phyloP scores from a whole-genome alignment of 805 yeast genomes.

The Starmerella floricola region DNA sequence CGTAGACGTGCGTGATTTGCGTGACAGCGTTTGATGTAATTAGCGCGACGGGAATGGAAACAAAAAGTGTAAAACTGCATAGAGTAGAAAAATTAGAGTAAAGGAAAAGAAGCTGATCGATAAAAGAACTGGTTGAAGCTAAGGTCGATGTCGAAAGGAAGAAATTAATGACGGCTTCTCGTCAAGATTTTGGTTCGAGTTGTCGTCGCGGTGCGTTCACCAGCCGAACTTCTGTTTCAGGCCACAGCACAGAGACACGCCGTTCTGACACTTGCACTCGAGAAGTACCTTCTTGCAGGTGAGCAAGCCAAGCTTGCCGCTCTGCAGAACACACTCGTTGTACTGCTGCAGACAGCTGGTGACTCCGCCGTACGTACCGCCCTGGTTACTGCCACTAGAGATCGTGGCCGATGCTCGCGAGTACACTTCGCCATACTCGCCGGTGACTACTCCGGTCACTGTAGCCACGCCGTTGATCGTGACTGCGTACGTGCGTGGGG shows the following conservation, averaged over 20 bases:
- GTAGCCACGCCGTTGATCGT: conserved; percentile 13
- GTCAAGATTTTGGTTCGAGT: background rate
- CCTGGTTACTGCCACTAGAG: conserved; percentile 9
- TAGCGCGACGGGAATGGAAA: no score
- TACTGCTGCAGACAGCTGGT: conserved; percentile 18
- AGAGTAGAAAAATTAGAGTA: no score
- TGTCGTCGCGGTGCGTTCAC: no score
- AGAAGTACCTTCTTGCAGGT: conserved; percentile 21
- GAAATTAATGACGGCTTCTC: background rate
- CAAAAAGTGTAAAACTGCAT: no score
- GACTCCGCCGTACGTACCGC: conserved; percentile 20
- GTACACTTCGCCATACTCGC: conserved; percentile 4
- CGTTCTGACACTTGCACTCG: conserved; percentile 23
- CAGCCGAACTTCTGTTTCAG: conserved; percentile 12
- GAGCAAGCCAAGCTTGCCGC: conserved; percentile 11
- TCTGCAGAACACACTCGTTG: conserved; percentile 13
- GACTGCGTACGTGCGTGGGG: conserved; percentile 9
- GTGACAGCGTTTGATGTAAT: background rate
- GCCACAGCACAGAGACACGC: conserved; percentile 22
- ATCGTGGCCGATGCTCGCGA: conserved; percentile 10
- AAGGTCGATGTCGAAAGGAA: no score
- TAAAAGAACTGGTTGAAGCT: no score
- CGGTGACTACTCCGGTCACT: conserved; percentile 14
- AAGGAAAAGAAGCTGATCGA: no score
- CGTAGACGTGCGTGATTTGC: background rate